Percentiles rank a stretch among this genome's conserved stretches.
Conservation (phyloP, 2,329 filamentous ascomycete genomes). For the Diaporthe sp. region DNA sequence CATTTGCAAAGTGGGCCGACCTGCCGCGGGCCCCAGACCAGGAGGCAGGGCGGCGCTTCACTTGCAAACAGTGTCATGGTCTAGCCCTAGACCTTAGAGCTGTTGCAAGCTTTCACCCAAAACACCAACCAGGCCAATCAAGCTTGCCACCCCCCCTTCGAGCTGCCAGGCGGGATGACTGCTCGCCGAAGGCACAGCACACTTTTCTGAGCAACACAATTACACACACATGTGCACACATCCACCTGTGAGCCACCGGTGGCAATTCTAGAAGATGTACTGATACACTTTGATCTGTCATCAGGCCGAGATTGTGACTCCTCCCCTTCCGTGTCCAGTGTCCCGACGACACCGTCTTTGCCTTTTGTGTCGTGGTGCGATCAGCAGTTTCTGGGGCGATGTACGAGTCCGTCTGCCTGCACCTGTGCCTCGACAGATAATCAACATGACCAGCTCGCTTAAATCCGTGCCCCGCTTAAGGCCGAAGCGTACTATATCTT, state of each 20-base stretch:
- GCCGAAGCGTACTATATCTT: not conserved
- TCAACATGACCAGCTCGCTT: slow-evolving; percentile 14
- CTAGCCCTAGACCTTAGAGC: slow-evolving; percentile 35
- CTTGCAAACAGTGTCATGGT: slow-evolving; percentile 33
- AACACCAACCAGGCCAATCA: slow-evolving; percentile 3
- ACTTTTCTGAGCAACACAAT: not conserved
- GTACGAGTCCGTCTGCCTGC: not conserved
- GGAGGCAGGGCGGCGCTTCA: slow-evolving; percentile 25
- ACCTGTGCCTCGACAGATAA: not conserved
- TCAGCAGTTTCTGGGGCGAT: slow-evolving; percentile 19
- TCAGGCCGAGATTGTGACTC: not conserved
- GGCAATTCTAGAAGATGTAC: not conserved
- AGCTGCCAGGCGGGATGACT: not conserved
- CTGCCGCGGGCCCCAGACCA: slow-evolving; percentile 1
- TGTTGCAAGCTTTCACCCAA: slow-evolving; percentile 27
- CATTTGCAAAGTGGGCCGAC: slow-evolving; percentile 37
- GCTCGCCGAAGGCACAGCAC: not conserved
- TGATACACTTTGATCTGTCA: not conserved
- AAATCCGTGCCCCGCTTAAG: slow-evolving; percentile 28
- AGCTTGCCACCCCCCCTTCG: not conserved
- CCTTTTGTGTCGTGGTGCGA: slow-evolving; percentile 14
- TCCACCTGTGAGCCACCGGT: not conserved
- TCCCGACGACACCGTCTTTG: not conserved
- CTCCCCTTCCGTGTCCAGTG: not conserved
- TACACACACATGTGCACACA: not conserved